A percentile compares a stretch with the other conserved stretches of the same genome.
phyloP scores from a whole-genome alignment of 1,139 yeast genomes.

The Pneumocystis wakefieldiae region DNA sequence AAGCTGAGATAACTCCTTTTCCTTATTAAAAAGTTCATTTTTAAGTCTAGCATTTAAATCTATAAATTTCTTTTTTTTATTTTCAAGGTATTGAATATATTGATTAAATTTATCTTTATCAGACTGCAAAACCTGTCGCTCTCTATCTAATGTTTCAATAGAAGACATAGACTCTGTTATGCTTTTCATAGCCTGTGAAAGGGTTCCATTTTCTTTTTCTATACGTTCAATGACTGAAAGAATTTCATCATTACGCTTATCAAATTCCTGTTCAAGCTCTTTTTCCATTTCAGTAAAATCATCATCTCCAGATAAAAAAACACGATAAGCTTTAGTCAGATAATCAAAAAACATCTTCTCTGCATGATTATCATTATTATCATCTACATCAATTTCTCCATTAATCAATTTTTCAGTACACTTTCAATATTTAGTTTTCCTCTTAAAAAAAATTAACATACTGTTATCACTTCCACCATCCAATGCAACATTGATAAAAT shows the following conservation, averaged over 20 bases:
- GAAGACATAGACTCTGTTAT: constrained; percentile 28
- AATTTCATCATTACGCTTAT: constrained; percentile 30
- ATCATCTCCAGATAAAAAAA: constrained; percentile 49
- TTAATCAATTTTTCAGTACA: constrained; percentile 7
- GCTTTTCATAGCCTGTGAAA: constrained; percentile 23
- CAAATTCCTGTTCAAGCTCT: constrained; percentile 44
- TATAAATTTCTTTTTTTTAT: constrained; percentile 45
- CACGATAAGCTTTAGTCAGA: constrained; percentile 50
- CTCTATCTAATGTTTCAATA: constrained; percentile 36
- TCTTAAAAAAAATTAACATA: constrained; percentile 1
- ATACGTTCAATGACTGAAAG: constrained; percentile 33
- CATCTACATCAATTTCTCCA: constrained; percentile 5
- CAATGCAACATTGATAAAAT: constrained; percentile 45
- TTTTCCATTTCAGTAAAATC: constrained; percentile 41
- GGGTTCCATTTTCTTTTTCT: constrained; percentile 26
- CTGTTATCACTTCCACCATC: constrained; percentile 17
- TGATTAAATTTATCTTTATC: constrained; percentile 59
- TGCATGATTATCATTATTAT: constrained; percentile 7
- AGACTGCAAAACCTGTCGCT: constrained; percentile 49
- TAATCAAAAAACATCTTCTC: constrained; percentile 30
- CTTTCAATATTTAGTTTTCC: neutral
- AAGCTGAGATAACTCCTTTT: constrained; percentile 31
- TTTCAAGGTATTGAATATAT: constrained; percentile 52
- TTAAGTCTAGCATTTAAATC: constrained; percentile 42
- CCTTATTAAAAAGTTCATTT: constrained; percentile 38